Conservation (phyloP, 2,329 filamentous ascomycete genomes). For the Aspergillus sp. region DNA sequence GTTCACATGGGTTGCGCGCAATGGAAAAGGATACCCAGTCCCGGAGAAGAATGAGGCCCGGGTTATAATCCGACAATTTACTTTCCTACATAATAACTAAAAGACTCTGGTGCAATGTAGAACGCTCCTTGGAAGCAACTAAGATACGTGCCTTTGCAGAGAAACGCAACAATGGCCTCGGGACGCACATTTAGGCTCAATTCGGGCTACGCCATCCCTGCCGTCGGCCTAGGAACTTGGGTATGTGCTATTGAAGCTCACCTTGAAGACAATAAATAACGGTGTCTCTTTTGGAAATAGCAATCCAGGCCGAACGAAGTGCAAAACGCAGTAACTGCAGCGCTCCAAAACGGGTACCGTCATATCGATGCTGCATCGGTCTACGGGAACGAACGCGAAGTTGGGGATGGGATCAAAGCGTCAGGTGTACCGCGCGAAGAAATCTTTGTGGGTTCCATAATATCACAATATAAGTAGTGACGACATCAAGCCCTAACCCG, state of each 20-base stretch:
- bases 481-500: neutral
- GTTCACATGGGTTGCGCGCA: neutral
- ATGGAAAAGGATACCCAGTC: neutral
- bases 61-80: constrained; percentile 1
- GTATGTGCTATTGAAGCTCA: neutral
- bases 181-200: constrained; percentile 11
- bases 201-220: constrained; percentile 8
- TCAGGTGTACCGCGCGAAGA: constrained; percentile 35
- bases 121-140: too few relatives aligned
- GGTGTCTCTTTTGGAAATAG: neutral
- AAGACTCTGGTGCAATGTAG: too few relatives aligned
- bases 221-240: constrained; percentile 11
- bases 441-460: constrained; percentile 28
- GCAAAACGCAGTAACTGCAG: constrained; percentile 46
- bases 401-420: constrained; percentile 42
- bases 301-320: constrained; percentile 32
- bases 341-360: constrained; percentile 51
- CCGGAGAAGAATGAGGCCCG: neutral
- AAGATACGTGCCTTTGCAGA: neutral
- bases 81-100: neutral
- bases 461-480: neutral
- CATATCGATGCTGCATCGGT: constrained; percentile 53
- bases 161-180: constrained; percentile 1
- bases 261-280: neutral
- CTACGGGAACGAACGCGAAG: constrained; percentile 47